phyloP scores from a whole-genome alignment of 257 asterid genomes.

The Nicotiana knightiana region DNA sequence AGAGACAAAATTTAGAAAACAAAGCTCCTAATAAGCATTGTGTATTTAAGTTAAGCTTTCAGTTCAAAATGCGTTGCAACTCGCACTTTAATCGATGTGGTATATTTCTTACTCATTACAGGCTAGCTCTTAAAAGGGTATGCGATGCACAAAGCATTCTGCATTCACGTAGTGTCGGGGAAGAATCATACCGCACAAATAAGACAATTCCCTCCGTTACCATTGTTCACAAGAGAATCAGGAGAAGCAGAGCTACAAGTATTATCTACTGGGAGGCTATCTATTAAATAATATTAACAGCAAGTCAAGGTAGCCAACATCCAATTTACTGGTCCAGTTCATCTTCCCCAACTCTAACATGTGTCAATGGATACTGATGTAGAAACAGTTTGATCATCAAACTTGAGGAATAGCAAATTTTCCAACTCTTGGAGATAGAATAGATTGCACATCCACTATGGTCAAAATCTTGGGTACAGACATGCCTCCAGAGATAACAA shows the following conservation, averaged over 20 bases:
- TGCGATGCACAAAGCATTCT: no score
- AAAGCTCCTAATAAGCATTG: neutral
- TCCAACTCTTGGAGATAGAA: constrained; percentile 8
- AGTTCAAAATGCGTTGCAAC: neutral
- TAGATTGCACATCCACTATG: constrained; percentile 2
- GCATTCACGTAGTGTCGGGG: no score
- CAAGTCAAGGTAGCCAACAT: neutral
- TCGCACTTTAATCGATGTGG: neutral
- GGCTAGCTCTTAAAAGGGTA: neutral
- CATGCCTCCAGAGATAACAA: constrained; percentile 28
- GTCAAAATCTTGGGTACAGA: constrained; percentile 20
- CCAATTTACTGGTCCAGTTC: neutral
- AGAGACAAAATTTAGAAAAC: neutral
- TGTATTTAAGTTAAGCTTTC: neutral
- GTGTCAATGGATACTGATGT: neutral
- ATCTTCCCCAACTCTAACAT: neutral
- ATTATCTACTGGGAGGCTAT: neutral
- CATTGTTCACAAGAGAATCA: neutral
- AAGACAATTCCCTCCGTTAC: neutral
- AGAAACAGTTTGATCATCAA: neutral
- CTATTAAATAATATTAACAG: neutral
- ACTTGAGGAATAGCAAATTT: neutral
- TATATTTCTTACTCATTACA: neutral
- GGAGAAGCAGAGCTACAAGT: neutral
- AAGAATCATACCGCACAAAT: no score